Base-by-base conservation (phyloP, 2,329 filamentous ascomycete genomes). In the Curvularia sp. region DNA sequence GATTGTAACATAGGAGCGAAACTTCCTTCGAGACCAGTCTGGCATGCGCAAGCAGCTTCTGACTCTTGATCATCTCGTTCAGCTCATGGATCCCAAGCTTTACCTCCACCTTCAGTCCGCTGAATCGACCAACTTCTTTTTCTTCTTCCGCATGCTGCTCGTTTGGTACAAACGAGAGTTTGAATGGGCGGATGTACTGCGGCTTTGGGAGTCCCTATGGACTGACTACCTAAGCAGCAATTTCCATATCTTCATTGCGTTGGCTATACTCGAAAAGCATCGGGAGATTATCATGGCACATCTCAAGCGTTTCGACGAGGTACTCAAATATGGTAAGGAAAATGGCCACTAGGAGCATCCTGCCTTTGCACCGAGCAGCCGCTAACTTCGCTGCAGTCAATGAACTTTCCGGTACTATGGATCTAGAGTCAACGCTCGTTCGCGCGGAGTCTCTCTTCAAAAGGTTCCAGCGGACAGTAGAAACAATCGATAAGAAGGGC, bases 111-210 rank as follows among this genome's bases (percentile, higher is more conserved):
- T 99, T 0, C 87, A 96, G 76, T 88, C 86, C 15, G 91, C 93
- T 19, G 96, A 99, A 71, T 96, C 91, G 71, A 99, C 95, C 23
- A 99, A 99, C 77, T 99, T 99, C 79, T 99, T 99, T 80, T 99
- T 99, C 82, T 98, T 99, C 82, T 99, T 98, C 86, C 91, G 95
- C 59, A 98, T 98, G 95, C 83, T 99, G 32, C 83, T 99, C 1
- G 95, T 99, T 9, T 99, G 95, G 95, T 99, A 95, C 78, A 99
- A 99, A 82, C 89, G 95, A 47, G 95, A 99, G 78, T 99, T 99
- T 70, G 85, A 87, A 66, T 99, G 94, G 92, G 77, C 84, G 47
- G 93, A 98, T 71, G 87, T 97, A 10, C 80, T 98, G 32, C 86
- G 91, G 18, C 81, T 99, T 3, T 99, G 95, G 95, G 95, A 99